phyloP scores from a whole-genome alignment of 306 rosid genomes.

The Malus orientalis region DNA sequence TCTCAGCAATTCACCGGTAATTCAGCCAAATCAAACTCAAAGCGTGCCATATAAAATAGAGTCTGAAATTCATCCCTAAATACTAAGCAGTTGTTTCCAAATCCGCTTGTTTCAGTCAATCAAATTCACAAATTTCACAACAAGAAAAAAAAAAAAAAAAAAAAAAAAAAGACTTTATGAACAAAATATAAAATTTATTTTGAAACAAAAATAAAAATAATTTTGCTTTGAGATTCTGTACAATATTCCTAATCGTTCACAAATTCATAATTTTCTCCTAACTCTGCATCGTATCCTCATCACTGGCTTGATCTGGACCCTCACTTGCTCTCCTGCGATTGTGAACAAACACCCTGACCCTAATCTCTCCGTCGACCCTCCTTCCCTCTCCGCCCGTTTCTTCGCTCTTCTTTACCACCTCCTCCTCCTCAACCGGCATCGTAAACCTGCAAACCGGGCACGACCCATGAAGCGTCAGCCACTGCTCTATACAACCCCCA shows the following conservation, averaged over 20 bases:
- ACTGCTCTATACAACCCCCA: conserved; percentile 51
- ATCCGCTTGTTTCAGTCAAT: too few relatives aligned
- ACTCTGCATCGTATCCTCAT: conserved; percentile 3
- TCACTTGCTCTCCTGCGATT: conserved; percentile 19
- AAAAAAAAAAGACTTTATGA: neutral
- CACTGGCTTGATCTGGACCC: conserved; percentile 25
- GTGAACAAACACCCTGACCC: conserved; percentile 57
- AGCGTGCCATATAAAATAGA: too few relatives aligned
- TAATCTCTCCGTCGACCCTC: conserved; percentile 37
- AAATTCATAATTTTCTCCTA: neutral
- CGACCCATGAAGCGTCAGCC: conserved; percentile 69
- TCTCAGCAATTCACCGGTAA: too few relatives aligned
- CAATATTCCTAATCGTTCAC: conserved; percentile 5
- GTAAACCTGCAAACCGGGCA: conserved; percentile 75
- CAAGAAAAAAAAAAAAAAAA: too few relatives aligned
- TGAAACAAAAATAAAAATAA: neutral
- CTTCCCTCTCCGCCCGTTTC: conserved; percentile 19
- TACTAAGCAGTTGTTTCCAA: too few relatives aligned
- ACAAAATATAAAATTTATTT: too few relatives aligned
- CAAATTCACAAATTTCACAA: too few relatives aligned
- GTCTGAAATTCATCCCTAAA: too few relatives aligned
- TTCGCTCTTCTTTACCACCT: conserved; percentile 31
- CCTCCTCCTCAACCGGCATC: conserved; percentile 65
- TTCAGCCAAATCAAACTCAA: too few relatives aligned
- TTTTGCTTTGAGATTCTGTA: conserved; percentile 10